Conservation (phyloP, 257 asterid genomes). For the Solanum medicagineum region DNA sequence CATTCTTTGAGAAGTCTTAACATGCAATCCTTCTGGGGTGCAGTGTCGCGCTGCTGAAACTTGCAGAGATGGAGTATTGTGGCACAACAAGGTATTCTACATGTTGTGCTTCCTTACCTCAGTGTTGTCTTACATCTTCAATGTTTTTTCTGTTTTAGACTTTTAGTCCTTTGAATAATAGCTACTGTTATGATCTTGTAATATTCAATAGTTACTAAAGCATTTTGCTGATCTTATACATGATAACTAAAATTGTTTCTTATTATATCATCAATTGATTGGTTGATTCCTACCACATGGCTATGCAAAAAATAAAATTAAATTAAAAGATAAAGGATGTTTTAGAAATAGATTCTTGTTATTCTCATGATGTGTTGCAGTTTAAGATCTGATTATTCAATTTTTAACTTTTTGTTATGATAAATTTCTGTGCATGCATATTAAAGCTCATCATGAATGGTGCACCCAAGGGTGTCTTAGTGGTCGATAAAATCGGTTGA, state of each 20-base stretch:
- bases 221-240: neutral
- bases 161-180: neutral
- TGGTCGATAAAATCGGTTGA: neutral
- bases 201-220: neutral
- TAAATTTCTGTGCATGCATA: neutral
- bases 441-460: neutral
- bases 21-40: neutral
- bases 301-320: neutral
- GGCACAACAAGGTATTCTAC: constrained; percentile 79
- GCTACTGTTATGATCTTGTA: neutral
- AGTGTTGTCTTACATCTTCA: neutral
- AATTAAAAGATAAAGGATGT: neutral
- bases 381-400: neutral
- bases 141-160: neutral
- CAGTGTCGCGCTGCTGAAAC: constrained; percentile 80
- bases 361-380: neutral
- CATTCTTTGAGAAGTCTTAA: neutral
- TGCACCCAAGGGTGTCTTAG: neutral
- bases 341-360: neutral
- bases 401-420: neutral
- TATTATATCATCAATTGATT: neutral
- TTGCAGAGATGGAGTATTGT: constrained; percentile 89
- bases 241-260: neutral
- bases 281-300: neutral
- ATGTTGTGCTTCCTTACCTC: neutral